Evolutionary conservation across 2,329 filamentous ascomycete species (phyloP).

Genomic region (Diplodia intermedia): DNA sequence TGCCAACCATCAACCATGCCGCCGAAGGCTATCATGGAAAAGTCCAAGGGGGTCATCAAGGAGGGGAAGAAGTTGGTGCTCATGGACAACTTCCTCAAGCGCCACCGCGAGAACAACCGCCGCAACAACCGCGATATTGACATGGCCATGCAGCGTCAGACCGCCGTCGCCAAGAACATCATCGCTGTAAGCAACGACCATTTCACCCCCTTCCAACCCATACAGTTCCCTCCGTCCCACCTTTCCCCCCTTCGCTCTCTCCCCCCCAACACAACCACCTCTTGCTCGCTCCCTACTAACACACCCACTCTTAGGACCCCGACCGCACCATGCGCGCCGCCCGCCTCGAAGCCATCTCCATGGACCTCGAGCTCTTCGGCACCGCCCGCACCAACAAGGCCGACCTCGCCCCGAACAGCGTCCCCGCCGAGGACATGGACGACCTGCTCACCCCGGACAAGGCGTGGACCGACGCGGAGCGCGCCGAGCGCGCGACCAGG

Average conservation of each 20-base stretch:
- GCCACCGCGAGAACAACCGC: background rate
- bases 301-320: background rate
- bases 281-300: background rate
- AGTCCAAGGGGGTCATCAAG: background rate
- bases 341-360: background rate
- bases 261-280: too few species aligned
- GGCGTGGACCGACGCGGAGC: too few species aligned
- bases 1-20: background rate
- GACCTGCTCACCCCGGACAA: too few species aligned
- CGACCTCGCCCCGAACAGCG: background rate
- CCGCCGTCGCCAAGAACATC: background rate
- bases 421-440: too few species aligned
- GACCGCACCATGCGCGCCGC: background rate
- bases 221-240: background rate
- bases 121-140: background rate
- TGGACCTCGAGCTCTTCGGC: constrained; percentile 1
- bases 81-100: background rate
- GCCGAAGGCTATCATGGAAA: background rate
- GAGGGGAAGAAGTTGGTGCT: background rate
- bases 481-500: background rate
- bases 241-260: background rate
- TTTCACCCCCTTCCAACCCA: background rate
- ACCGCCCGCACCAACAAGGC: background rate
- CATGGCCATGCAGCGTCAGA: background rate
- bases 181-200: background rate